Percentiles rank a stretch among this genome's conserved stretches.
These are phyloP conservation scores for Kuraishia ogatae DNA, from an alignment of 805 yeast genomes.

Conservation along the genomic window DNA sequence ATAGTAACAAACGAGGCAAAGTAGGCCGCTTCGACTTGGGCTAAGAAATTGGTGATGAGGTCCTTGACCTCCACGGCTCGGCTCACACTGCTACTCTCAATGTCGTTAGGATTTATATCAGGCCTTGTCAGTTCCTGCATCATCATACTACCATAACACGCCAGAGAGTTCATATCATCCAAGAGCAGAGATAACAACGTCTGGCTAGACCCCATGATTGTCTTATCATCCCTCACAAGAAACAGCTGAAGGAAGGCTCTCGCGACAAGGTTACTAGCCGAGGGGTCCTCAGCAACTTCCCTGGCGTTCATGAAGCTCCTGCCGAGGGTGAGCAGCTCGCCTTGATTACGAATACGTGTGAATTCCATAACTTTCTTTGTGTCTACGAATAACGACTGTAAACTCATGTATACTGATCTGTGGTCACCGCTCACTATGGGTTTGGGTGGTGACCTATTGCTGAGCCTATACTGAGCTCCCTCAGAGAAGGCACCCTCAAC, in stretches of 20 bases:
- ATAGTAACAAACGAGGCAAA: conserved; percentile 33
- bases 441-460: conserved; percentile 39
- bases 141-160: conserved; percentile 26
- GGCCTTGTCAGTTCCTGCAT: conserved; percentile 13
- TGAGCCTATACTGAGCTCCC: conserved; percentile 37
- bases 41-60: conserved; percentile 23
- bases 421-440: conserved; percentile 19
- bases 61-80: conserved; percentile 4
- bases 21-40: conserved; percentile 39
- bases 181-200: conserved; percentile 26
- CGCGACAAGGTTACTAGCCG: conserved; percentile 34
- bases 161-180: conserved; percentile 34
- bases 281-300: conserved; percentile 10
- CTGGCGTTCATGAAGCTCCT: conserved; percentile 16
- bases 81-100: not conserved
- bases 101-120: not conserved
- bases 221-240: conserved; percentile 52
- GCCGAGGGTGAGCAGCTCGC: conserved; percentile 16
- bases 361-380: conserved; percentile 25
- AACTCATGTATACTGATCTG: conserved; percentile 9
- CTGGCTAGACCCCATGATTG: conserved; percentile 42
- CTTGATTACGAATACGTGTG: conserved; percentile 16
- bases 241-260: conserved; percentile 57
- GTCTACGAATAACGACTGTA: conserved; percentile 26
- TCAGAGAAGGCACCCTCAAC: conserved; percentile 32